These are phyloP conservation scores for Sporisorium sorghi DNA, from an alignment of 1,284 basidiomycete species.

Conservation along the genomic window DNA sequence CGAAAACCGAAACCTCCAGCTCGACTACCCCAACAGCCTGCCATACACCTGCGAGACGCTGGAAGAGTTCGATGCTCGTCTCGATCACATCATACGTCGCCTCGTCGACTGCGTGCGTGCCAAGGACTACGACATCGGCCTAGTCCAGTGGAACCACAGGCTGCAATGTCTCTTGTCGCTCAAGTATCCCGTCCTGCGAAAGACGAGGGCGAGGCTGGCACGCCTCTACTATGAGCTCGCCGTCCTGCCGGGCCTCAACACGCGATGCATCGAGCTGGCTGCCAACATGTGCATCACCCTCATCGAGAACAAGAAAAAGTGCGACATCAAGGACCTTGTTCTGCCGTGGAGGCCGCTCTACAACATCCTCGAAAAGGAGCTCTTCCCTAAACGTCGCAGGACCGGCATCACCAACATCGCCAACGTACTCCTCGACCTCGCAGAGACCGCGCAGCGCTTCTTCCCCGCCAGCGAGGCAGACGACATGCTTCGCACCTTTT, in stretches of 20 bases:
- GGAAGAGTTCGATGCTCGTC: slow-evolving; percentile 81
- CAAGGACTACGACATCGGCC: slow-evolving; percentile 73
- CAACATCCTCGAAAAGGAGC: slow-evolving; percentile 81
- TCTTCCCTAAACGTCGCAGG: slow-evolving; percentile 79
- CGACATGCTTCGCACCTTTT: slow-evolving; percentile 85
- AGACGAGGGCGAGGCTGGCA: slow-evolving; percentile 80
- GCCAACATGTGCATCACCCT: slow-evolving; percentile 80
- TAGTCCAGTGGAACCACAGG: slow-evolving; percentile 74
- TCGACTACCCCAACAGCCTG: slow-evolving; percentile 71
- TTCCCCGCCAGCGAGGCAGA: slow-evolving; percentile 89
- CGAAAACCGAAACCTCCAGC: slow-evolving; percentile 44
- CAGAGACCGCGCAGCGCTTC: slow-evolving; percentile 84
- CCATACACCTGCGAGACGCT: slow-evolving; percentile 86
- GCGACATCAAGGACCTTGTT: slow-evolving; percentile 83
- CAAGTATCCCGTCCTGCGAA: slow-evolving; percentile 69
- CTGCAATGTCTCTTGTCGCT: slow-evolving; percentile 67
- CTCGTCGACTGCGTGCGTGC: slow-evolving; percentile 83
- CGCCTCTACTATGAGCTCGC: slow-evolving; percentile 85
- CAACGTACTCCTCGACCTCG: slow-evolving; percentile 86
- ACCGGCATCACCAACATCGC: slow-evolving; percentile 73
- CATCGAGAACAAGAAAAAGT: slow-evolving; percentile 81
- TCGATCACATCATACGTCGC: slow-evolving; percentile 81
- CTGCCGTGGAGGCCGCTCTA: slow-evolving; percentile 89
- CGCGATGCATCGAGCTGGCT: slow-evolving; percentile 78
- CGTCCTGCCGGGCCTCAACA: slow-evolving; percentile 80